Percentiles rank a stretch among this genome's conserved stretches.
phyloP scores from a whole-genome alignment of 1,139 yeast species.

The Keqinozyma sinolaborantium region DNA sequence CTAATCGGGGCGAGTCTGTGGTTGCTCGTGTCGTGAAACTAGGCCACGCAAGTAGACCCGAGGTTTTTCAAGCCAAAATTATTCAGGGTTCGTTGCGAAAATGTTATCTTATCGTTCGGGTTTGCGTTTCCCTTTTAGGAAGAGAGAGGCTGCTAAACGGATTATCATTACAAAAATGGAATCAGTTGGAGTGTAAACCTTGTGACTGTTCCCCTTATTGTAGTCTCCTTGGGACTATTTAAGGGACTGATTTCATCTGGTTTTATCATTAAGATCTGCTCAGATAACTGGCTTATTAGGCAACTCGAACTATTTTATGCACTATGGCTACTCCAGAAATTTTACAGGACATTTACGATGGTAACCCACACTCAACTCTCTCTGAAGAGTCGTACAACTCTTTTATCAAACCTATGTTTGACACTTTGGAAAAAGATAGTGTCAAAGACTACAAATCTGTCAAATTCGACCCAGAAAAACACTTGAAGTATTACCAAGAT shows the following conservation, averaged over 20 bases:
- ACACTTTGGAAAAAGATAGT: constrained; percentile 5
- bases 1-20: too few relatives aligned
- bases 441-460: constrained; percentile 2
- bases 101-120: background rate
- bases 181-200: background rate
- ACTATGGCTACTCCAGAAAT: constrained; percentile 2
- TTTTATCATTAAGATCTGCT: background rate
- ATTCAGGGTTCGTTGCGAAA: too few relatives aligned
- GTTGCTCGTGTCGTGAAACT: too few relatives aligned
- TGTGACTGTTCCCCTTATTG: too few relatives aligned
- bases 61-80: too few relatives aligned
- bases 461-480: constrained; percentile 41
- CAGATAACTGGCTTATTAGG: constrained; percentile 1
- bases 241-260: background rate
- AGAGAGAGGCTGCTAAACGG: background rate
- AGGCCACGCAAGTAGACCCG: too few relatives aligned
- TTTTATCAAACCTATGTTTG: constrained; percentile 6
- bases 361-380: background rate
- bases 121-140: background rate
- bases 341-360: background rate
- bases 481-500: constrained; percentile 36
- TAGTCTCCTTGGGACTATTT: too few relatives aligned
- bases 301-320: constrained; percentile 1
- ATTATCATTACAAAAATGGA: background rate
- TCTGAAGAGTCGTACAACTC: constrained; percentile 6